phyloP scores from a whole-genome alignment of 257 asterid genomes.

The Buddleja alternifolia region DNA sequence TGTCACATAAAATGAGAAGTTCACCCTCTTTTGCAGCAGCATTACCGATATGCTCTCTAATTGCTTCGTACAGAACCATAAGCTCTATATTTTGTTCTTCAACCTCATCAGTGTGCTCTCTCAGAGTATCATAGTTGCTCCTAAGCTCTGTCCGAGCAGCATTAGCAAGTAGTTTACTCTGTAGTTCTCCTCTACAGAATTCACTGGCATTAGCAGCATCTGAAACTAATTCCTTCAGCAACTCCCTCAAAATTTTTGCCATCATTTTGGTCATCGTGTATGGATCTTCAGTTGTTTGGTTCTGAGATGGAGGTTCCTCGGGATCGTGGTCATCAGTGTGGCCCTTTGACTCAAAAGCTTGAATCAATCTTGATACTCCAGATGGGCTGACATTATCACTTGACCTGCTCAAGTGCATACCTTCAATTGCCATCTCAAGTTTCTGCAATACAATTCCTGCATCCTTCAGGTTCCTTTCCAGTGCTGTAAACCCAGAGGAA shows the following conservation, averaged over 20 bases:
- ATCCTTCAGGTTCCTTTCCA: conserved; percentile 62
- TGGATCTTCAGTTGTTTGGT: conserved; percentile 47
- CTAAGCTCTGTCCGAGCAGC: conserved; percentile 41
- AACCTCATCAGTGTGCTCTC: conserved; percentile 55
- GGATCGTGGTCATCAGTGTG: conserved; percentile 56
- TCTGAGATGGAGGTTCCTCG: conserved; percentile 47
- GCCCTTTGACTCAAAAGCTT: conserved; percentile 76
- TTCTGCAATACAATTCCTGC: conserved; percentile 52
- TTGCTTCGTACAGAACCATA: conserved; percentile 70
- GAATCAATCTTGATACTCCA: conserved; percentile 84
- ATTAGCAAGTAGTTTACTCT: conserved; percentile 46
- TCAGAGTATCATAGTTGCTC: conserved; percentile 45
- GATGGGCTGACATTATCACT: conserved; percentile 52
- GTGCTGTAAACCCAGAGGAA: conserved; percentile 46
- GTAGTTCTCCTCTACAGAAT: conserved; percentile 47
- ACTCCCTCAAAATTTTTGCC: conserved; percentile 39
- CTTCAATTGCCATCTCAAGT: conserved; percentile 75
- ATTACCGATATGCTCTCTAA: conserved; percentile 45
- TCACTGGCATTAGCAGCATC: conserved; percentile 58
- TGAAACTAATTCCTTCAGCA: conserved; percentile 53
- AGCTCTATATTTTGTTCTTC: conserved; percentile 73
- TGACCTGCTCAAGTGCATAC: conserved; percentile 55
- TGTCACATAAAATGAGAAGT: conserved; percentile 50
- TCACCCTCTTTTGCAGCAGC: conserved; percentile 58
- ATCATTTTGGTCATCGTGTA: conserved; percentile 48